Evolutionary conservation across 108 stramenopile species (phyloP).

Genomic region (Mayamaea pseudoterrestris): DNA sequence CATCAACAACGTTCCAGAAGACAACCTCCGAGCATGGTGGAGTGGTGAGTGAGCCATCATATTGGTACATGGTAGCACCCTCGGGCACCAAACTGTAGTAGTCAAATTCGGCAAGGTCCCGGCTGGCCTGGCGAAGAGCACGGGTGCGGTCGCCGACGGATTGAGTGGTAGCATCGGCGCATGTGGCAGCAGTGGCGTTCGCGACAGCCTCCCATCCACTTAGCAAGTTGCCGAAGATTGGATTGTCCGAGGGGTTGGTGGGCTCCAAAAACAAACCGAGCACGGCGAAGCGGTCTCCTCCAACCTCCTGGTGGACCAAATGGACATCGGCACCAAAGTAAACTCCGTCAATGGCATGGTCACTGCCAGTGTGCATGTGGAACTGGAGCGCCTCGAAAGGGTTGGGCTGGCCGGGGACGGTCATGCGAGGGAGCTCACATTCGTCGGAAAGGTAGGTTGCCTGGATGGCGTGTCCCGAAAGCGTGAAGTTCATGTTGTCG

Average conservation of each 20-base stretch:
- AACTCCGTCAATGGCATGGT: constrained; percentile 11
- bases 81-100: too few species aligned
- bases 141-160: too few species aligned
- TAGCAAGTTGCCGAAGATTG: constrained; percentile 7
- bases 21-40: constrained; percentile 17
- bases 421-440: constrained; percentile 5
- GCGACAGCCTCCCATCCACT: constrained; percentile 10
- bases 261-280: constrained; percentile 5
- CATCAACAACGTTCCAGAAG: constrained; percentile 14
- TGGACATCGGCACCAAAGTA: constrained; percentile 16
- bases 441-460: too few species aligned
- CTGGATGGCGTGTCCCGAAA: too few species aligned
- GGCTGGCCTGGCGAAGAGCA: too few species aligned
- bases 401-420: constrained; percentile 1
- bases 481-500: too few species aligned
- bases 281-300: constrained; percentile 7
- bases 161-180: background rate
- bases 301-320: constrained; percentile 9
- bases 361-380: constrained; percentile 20
- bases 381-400: constrained; percentile 14
- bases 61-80: too few species aligned
- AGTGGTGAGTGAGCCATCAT: constrained; percentile 13
- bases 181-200: background rate
- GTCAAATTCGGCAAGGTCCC: too few species aligned
- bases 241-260: background rate